Evolutionary conservation across 2,329 filamentous ascomycete genomes (phyloP).

Genomic region (Coniochaeta prunicola): DNA sequence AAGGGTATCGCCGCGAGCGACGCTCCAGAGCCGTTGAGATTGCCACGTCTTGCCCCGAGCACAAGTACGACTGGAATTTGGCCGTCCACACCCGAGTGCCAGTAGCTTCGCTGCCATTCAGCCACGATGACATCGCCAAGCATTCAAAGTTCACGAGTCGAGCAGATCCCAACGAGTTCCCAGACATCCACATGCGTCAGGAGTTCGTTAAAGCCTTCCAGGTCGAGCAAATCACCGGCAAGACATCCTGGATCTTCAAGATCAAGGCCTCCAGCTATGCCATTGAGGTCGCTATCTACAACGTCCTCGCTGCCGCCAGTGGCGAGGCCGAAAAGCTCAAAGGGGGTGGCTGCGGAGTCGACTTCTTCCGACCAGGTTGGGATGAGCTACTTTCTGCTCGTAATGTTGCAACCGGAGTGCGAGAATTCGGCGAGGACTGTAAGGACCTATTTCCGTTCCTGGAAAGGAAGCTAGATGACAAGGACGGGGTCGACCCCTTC

Average conservation of each 20-base stretch:
- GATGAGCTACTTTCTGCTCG: neutral
- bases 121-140: slow-evolving; percentile 15
- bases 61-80: slow-evolving; percentile 30
- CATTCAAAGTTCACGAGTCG: slow-evolving; percentile 14
- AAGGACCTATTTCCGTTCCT: neutral
- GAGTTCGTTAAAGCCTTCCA: slow-evolving; percentile 5
- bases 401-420: neutral
- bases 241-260: slow-evolving; percentile 23
- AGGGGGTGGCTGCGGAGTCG: neutral
- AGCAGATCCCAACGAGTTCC: slow-evolving; percentile 16
- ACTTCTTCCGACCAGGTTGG: neutral
- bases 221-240: slow-evolving; percentile 22
- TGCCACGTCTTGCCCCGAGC: slow-evolving; percentile 22
- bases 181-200: slow-evolving; percentile 14
- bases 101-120: slow-evolving; percentile 8
- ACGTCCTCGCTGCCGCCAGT: slow-evolving; percentile 16
- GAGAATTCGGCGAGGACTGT: neutral
- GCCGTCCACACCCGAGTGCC: slow-evolving; percentile 18
- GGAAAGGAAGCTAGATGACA: neutral
- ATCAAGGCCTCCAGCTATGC: slow-evolving; percentile 22
- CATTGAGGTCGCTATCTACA: slow-evolving; percentile 26
- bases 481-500: neutral
- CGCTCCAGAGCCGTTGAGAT: slow-evolving; percentile 13
- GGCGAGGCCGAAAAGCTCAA: neutral
- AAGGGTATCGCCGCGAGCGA: slow-evolving; percentile 8